Evolutionary conservation across 805 yeast genomes (phyloP).

Genomic region (Priceomyces haplophilus): DNA sequence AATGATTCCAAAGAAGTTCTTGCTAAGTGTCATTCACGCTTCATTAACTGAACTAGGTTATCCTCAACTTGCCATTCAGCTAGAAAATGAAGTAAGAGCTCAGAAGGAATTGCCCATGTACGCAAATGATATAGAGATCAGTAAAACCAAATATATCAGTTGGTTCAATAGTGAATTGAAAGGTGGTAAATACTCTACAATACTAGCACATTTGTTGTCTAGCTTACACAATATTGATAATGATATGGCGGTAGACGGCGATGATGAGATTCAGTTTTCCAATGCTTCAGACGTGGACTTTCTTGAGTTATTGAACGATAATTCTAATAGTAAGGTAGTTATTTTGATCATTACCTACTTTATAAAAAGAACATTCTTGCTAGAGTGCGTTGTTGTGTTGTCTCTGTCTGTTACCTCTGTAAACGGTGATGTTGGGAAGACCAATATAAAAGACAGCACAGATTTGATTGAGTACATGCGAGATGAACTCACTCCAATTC

Average conservation of each 20-base stretch:
- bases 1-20: slow-evolving; percentile 23
- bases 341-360: slow-evolving; percentile 20
- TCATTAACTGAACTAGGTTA: slow-evolving; percentile 33
- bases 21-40: slow-evolving; percentile 28
- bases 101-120: slow-evolving; percentile 6
- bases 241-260: slow-evolving; percentile 7
- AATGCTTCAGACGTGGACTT: slow-evolving; percentile 4
- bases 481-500: slow-evolving; percentile 24
- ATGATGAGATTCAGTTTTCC: slow-evolving; percentile 1
- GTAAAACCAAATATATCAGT: slow-evolving; percentile 8
- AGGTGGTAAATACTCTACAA: slow-evolving; percentile 12
- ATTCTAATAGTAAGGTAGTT: not conserved
- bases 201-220: slow-evolving; percentile 14
- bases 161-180: slow-evolving; percentile 17
- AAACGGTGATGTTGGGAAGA: slow-evolving; percentile 6
- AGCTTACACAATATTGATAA: slow-evolving; percentile 5
- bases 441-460: not conserved
- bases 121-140: slow-evolving; percentile 3
- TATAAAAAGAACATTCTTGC: slow-evolving; percentile 20
- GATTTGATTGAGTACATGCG: slow-evolving; percentile 21
- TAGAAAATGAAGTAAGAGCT: slow-evolving; percentile 11
- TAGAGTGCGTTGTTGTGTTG: slow-evolving; percentile 15
- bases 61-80: slow-evolving; percentile 19
- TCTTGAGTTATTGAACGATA: slow-evolving; percentile 4
- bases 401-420: slow-evolving; percentile 5